Evolutionary conservation across 2,329 filamentous ascomycete species (phyloP).

Genomic region (Fusarium acutatum): DNA sequence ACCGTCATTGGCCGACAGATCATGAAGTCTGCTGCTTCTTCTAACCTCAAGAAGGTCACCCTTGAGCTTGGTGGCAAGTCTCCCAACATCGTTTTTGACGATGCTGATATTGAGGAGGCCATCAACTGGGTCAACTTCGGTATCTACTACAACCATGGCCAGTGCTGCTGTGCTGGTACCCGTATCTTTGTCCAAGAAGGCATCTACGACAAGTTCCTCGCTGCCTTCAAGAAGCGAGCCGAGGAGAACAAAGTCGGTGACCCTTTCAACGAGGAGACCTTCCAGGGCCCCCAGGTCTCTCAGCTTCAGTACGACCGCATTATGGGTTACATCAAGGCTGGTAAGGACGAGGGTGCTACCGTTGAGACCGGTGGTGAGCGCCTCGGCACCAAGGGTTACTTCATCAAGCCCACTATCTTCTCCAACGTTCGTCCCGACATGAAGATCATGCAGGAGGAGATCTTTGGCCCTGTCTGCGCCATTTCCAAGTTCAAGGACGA

Average conservation of each 20-base stretch:
- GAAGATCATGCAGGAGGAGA: constrained; percentile 93
- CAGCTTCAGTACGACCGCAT: constrained; percentile 89
- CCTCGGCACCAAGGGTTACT: constrained; percentile 82
- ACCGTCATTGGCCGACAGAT: constrained; percentile 77
- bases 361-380: constrained; percentile 63
- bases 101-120: constrained; percentile 79
- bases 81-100: constrained; percentile 81
- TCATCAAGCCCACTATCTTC: constrained; percentile 93
- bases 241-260: constrained; percentile 81
- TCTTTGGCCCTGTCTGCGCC: constrained; percentile 87
- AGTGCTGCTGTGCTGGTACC: constrained; percentile 78
- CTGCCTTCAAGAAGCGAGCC: constrained; percentile 80
- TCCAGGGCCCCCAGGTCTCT: constrained; percentile 89
- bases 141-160: constrained; percentile 72
- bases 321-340: constrained; percentile 80
- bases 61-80: constrained; percentile 83
- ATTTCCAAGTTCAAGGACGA: constrained; percentile 87
- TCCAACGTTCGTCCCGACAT: constrained; percentile 81
- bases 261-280: constrained; percentile 80
- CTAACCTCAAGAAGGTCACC: constrained; percentile 85
- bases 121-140: constrained; percentile 81
- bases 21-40: constrained; percentile 81
- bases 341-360: constrained; percentile 66
- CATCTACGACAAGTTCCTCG: constrained; percentile 88
- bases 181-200: constrained; percentile 86